Conservation (phyloP, 192 early-diverging fungal genomes). For the Gaertneriomyces semiglobifer region DNA sequence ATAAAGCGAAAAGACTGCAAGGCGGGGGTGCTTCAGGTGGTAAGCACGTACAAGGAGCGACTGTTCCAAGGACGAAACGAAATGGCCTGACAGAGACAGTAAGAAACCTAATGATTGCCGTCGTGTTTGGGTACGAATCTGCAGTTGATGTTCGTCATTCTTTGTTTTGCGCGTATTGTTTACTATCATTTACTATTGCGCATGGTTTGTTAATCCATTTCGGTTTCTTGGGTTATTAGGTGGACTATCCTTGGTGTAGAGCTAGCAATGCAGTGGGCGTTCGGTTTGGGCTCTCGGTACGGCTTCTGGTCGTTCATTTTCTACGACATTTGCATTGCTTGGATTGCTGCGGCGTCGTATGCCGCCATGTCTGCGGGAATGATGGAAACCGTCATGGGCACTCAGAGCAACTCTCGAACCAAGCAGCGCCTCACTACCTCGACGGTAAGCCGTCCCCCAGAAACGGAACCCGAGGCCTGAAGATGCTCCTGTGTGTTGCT, state of each 20-base stretch:
- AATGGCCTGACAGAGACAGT: slow-evolving; percentile 6
- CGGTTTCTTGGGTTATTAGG: background rate
- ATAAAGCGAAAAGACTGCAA: slow-evolving; percentile 7
- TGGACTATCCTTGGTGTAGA: slow-evolving; percentile 7
- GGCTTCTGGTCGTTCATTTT: slow-evolving; percentile 14
- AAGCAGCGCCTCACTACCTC: background rate
- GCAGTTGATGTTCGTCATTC: background rate
- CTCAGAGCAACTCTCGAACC: background rate
- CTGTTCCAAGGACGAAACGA: background rate
- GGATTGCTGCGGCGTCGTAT: slow-evolving; percentile 14
- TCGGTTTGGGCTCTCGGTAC: background rate
- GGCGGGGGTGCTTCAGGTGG: background rate
- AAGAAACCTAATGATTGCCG: slow-evolving; percentile 13
- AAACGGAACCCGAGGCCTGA: too few relatives aligned
- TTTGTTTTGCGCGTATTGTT: background rate
- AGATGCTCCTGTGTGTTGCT: too few relatives aligned
- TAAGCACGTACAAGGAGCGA: background rate
- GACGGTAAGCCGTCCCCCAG: too few relatives aligned
- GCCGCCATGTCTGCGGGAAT: slow-evolving; percentile 16
- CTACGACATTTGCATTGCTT: slow-evolving; percentile 1
- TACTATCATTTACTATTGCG: background rate
- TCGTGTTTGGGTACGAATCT: slow-evolving; percentile 11
- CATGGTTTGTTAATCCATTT: background rate
- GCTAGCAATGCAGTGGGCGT: background rate
- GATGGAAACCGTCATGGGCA: slow-evolving; percentile 14